These are phyloP conservation scores for Asparagopsis taxiformis DNA, from an alignment of 31 red algal species.

Conservation along the genomic window DNA sequence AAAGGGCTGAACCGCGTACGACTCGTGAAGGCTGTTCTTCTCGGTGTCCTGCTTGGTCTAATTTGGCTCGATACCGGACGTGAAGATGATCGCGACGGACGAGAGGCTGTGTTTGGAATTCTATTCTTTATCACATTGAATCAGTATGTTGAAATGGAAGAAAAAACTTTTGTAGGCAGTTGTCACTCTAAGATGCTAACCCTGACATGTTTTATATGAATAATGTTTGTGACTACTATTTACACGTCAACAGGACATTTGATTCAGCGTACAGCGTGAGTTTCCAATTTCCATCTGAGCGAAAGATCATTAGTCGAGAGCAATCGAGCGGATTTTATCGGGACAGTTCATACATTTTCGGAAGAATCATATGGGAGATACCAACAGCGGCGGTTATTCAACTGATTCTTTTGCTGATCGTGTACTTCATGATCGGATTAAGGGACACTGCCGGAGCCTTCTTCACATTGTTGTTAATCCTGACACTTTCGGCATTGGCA, in stretches of 20 bases:
- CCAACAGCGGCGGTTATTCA: slow-evolving; percentile 46
- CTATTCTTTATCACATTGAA: slow-evolving; percentile 52
- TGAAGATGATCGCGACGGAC: slow-evolving; percentile 16
- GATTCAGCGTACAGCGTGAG: slow-evolving; percentile 50
- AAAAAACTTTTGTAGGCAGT: too few species aligned
- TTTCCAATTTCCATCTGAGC: slow-evolving; percentile 68
- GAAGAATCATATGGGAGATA: slow-evolving; percentile 55
- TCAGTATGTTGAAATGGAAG: slow-evolving; percentile 26
- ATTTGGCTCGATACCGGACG: slow-evolving; percentile 91
- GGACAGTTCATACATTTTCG: slow-evolving; percentile 67
- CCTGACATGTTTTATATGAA: not conserved
- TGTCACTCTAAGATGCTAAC: too few species aligned
- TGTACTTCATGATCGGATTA: slow-evolving; percentile 80
- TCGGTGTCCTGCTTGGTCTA: slow-evolving; percentile 76
- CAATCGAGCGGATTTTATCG: slow-evolving; percentile 72
- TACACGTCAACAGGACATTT: not conserved
- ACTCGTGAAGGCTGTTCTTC: slow-evolving; percentile 71
- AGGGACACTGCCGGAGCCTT: slow-evolving; percentile 19
- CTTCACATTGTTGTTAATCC: slow-evolving; percentile 44
- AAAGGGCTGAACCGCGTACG: slow-evolving; percentile 45
- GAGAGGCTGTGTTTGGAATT: slow-evolving; percentile 36
- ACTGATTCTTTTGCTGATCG: slow-evolving; percentile 38
- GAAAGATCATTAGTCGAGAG: slow-evolving; percentile 73
- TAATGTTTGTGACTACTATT: slow-evolving; percentile 1
- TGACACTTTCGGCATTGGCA: slow-evolving; percentile 27